A percentile compares a stretch with the other conserved stretches of the same genome.
Conservation (phyloP, 2,329 filamentous ascomycete genomes). For the Botryotinia calthae region DNA sequence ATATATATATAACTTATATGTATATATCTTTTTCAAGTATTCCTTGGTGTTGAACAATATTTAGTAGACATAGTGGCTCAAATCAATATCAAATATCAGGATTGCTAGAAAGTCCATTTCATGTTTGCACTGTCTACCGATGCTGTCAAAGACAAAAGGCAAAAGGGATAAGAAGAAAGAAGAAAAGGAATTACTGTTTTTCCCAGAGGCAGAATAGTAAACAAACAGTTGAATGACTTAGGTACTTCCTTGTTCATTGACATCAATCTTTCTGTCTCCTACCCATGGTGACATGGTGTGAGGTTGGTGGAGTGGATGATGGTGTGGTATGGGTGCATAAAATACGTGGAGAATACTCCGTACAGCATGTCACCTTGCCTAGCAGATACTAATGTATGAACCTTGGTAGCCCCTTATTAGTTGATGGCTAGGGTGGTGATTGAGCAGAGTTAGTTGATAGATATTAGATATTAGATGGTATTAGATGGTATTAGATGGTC, state of each 20-base stretch:
- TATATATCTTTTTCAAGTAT: not conserved
- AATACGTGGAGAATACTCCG: slow-evolving; percentile 6
- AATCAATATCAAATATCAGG: not conserved
- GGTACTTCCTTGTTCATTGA: not conserved
- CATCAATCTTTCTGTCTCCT: not conserved
- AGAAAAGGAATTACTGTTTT: not conserved
- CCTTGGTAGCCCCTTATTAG: not conserved
- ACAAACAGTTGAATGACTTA: not conserved
- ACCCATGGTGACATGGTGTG: slow-evolving; percentile 2
- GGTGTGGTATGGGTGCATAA: not conserved
- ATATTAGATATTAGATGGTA: not conserved
- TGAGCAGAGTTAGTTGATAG: not conserved
- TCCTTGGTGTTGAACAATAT: not conserved
- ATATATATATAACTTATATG: not conserved
- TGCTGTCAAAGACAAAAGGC: not conserved
- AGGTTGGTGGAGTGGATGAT: not conserved
- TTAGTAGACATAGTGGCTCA: not conserved
- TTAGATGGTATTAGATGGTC: not conserved
- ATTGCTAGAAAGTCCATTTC: not conserved
- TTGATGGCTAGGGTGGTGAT: not conserved
- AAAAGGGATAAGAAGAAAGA: not conserved
- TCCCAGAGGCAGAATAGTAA: not conserved
- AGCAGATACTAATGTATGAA: slow-evolving; percentile 13
- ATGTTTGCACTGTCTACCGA: not conserved
- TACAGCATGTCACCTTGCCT: not conserved